Percentiles rank a stretch among this genome's conserved stretches.
phyloP scores from a whole-genome alignment of 192 early-diverging fungal species.

The Backusella macrospora region DNA sequence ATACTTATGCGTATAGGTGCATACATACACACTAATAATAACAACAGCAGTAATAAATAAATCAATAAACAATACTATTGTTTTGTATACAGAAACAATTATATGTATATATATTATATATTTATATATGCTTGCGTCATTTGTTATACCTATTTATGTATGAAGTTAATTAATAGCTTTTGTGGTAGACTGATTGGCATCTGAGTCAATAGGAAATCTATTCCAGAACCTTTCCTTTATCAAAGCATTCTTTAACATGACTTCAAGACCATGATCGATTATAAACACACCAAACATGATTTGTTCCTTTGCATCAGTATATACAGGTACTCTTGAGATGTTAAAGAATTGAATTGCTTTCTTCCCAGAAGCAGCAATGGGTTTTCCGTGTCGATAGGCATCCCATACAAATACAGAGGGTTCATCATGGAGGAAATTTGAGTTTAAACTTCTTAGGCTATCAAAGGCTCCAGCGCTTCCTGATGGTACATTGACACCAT shows the following conservation, averaged over 20 bases:
- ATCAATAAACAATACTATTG: too few relatives aligned
- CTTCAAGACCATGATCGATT: neutral
- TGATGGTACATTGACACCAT: constrained; percentile 32
- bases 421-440: constrained; percentile 19
- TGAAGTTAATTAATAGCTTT: neutral
- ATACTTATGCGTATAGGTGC: too few relatives aligned
- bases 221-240: constrained; percentile 24
- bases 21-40: too few relatives aligned
- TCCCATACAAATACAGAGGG: constrained; percentile 20
- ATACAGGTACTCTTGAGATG: constrained; percentile 3
- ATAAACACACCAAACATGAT: neutral
- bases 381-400: constrained; percentile 31
- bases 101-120: too few relatives aligned
- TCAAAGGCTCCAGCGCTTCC: constrained; percentile 18
- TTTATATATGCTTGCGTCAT: too few relatives aligned
- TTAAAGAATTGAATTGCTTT: constrained; percentile 18
- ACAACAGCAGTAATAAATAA: too few relatives aligned
- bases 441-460: neutral
- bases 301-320: neutral
- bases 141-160: neutral
- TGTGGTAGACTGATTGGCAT: neutral
- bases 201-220: constrained; percentile 12
- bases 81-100: too few relatives aligned
- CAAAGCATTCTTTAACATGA: constrained; percentile 15
- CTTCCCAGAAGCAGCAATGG: constrained; percentile 22